Base-by-base conservation (phyloP, 2,329 filamentous ascomycete species). In the Biscogniauxia mediterranea region DNA sequence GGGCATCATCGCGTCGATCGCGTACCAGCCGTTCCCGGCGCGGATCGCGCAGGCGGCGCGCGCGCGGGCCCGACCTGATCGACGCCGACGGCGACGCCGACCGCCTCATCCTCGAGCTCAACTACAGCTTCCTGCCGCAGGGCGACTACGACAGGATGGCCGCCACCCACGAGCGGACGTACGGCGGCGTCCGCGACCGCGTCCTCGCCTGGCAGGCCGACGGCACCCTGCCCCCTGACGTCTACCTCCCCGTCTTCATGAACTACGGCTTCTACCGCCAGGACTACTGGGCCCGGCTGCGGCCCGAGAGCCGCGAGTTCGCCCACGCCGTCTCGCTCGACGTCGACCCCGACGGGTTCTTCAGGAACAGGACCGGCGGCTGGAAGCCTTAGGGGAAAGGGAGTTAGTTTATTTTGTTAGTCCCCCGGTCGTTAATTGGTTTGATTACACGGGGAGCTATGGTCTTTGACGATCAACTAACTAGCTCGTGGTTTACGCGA, bases 171-270 rank as follows among this genome's bases (percentile, higher is more conserved):
- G 67, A 74, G 61, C 63, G 69, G 17, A 74, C 75, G 28, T 78
- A 78, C 52, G 66, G 63, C 0, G 76, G 77, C 13, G 67, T 78
- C 52, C 67, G 71, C 13, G 63, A 74, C 13, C 68, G 70, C 11
- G 71, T 76, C 3, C 59, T 71, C 11, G 68, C 67, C 5, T 75
- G 71, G 66, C 67, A 76, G 60, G 65, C 59, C 5, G 71, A 75
- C 7, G 76, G 76, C 3, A 70, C 65, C 17, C 55, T 64, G 23
- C 19, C 79, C 52, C 68, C 72, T 1, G 63, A 75, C 21, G 69
- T 71, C 5, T 78, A 77, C 58, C 68, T 76, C 26, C 79, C 78
- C 5, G 64, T 80, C 5, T 80, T 79, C 58, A 77, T 78, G 75
- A 81, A 80, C 63, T 78, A 80, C 51, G 77, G 71, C 1, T 79